Base-by-base conservation (phyloP, 306 rosid genomes). In the Begonia masoniana region DNA sequence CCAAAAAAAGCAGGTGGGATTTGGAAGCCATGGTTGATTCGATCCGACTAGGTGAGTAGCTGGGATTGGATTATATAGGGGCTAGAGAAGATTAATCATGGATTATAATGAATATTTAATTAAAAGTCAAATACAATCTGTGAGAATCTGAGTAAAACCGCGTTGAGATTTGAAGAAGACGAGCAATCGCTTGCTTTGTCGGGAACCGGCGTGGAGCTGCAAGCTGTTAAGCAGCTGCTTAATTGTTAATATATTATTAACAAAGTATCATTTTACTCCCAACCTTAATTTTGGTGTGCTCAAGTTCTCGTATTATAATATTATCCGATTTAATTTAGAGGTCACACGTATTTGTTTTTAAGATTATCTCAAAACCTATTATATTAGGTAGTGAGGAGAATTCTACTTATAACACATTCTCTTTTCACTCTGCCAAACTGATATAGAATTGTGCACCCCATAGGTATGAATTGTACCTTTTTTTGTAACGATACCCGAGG, bases 21-120 rank as follows among this genome's bases (percentile, higher is more conserved):
- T 45, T 35, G 1, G 48, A 63, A 55, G 15, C 55, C 68, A 63
- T 63, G 11, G 43, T 51, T 10, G 10, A 45, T 52, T 61, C 42
- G 43, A 15, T 14, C 13, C 13, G 47, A 4, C 24, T 17, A 15
- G 35, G 13, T 60, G 54, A n/a, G 21, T 49, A 12, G 49, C n/a
- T 15, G 54, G 54, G 21, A 50, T 15, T 50, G 10, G 16, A n/a
- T 13, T 50, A 12, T 50, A 50, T 50, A 50, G 54, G 54, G 12
- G 21, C 12, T 17, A 15, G 53, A n/a, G 10, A 15, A 17, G 10
- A 45, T n/a, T 45, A 45, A 45, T 10, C 15, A 45, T 26, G 13
- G 13, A 45, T 10, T 45, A 21, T 21, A 31, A 31, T 45, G 35
- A 26, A 13, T 13, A 13, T 8, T 50, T 4, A 50, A n/a, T 50